These are phyloP conservation scores for Handroanthus guayacan DNA, from an alignment of 257 asterid species.

Conservation along the genomic window DNA sequence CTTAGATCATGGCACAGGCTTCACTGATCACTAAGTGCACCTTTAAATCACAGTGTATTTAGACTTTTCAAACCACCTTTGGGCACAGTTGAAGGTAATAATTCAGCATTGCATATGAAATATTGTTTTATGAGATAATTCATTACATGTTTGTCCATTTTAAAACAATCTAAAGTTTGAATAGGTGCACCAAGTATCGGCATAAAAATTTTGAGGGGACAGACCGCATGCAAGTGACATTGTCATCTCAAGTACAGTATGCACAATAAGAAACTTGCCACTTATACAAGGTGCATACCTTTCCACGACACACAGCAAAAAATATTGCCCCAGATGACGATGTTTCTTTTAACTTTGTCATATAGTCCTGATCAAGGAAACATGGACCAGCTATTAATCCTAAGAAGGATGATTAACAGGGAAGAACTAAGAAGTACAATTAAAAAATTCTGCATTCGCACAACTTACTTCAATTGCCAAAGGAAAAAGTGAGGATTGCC, in stretches of 20 bases:
- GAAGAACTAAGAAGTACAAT: conserved; percentile 18
- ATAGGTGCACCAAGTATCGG: conserved; percentile 25
- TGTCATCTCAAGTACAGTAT: conserved; percentile 14
- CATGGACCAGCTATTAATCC: conserved; percentile 26
- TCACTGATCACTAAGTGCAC: conserved; percentile 10
- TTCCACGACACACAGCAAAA: conserved; percentile 99
- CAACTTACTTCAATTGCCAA: conserved; percentile 76
- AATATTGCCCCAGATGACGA: conserved; percentile 85
- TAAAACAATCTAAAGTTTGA: background rate
- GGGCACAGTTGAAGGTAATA: conserved; percentile 1
- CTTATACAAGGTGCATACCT: conserved; percentile 61
- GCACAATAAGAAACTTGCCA: conserved; percentile 25
- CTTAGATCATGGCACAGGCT: conserved; percentile 17
- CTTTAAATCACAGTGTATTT: conserved; percentile 15
- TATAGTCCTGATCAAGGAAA: conserved; percentile 77
- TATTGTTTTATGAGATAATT: conserved; percentile 15
- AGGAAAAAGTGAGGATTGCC: conserved; percentile 90
- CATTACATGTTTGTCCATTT: background rate
- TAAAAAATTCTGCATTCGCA: conserved; percentile 27
- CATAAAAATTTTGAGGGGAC: conserved; percentile 27
- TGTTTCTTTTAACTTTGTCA: conserved; percentile 72
- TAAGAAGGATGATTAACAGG: conserved; percentile 27
- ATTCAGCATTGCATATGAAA: background rate
- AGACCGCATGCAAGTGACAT: conserved; percentile 18
- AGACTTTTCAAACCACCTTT: conserved; percentile 20